Conservation (phyloP, 352 stramenopile genomes). For the Phytophthora hybrid region DNA sequence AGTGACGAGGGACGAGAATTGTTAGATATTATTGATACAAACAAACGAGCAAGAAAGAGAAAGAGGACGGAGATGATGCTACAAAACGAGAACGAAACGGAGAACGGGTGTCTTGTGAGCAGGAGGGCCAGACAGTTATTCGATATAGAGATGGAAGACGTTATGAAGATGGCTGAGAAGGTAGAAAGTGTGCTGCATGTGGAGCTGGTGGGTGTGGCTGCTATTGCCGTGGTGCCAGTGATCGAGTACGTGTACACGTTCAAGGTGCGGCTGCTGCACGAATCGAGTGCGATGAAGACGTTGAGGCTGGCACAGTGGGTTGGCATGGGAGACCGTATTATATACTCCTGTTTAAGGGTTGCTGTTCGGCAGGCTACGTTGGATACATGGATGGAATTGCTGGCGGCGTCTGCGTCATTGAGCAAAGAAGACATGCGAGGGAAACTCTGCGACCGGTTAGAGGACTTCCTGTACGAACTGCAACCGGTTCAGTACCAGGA, state of each 20-base stretch:
- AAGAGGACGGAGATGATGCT: background rate
- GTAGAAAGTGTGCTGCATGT: constrained; percentile 37
- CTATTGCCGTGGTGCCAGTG: constrained; percentile 46
- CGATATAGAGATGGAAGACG: background rate
- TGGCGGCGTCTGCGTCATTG: constrained; percentile 38
- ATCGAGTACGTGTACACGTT: constrained; percentile 68
- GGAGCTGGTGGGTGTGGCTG: constrained; percentile 41
- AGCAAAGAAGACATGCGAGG: constrained; percentile 18
- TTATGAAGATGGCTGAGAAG: background rate
- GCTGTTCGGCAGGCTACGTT: constrained; percentile 38
- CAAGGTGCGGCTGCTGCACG: constrained; percentile 41
- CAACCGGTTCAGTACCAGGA: constrained; percentile 31
- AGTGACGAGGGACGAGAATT: constrained; percentile 7
- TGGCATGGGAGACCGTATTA: constrained; percentile 43
- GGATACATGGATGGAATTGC: constrained; percentile 54
- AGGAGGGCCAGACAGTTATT: constrained; percentile 27
- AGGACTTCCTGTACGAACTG: constrained; percentile 45
- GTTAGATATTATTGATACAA: background rate
- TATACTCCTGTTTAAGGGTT: constrained; percentile 42
- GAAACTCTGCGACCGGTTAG: constrained; percentile 42
- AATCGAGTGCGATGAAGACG: constrained; percentile 40
- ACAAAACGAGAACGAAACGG: constrained; percentile 7
- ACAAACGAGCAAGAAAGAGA: constrained; percentile 12
- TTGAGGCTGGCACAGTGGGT: constrained; percentile 56
- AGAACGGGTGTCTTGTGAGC: background rate